phyloP scores from a whole-genome alignment of 164 flowering plant species.

The Magnolia kwangsiensis region DNA sequence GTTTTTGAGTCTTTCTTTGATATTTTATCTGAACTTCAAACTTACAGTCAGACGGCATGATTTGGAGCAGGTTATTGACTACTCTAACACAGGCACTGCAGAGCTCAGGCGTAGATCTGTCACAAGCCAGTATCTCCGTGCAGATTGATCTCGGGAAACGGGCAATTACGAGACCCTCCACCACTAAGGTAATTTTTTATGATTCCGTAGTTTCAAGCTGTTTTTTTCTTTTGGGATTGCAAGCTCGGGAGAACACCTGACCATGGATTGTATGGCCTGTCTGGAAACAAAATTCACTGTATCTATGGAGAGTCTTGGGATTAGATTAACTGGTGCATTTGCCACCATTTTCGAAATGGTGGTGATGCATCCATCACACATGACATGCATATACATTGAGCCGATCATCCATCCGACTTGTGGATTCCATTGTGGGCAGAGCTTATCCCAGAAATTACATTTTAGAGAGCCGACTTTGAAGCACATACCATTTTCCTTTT shows the following conservation, averaged over 20 bases:
- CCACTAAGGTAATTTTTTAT: constrained; percentile 37
- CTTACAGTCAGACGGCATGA: neutral
- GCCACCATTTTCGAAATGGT: neutral
- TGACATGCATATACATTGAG: neutral
- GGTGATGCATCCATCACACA: neutral
- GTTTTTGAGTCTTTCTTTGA: neutral
- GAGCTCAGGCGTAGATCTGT: constrained; percentile 81
- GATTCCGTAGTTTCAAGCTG: neutral
- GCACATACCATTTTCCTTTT: too few relatives aligned
- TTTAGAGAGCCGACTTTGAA: too few relatives aligned
- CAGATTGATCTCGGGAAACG: constrained; percentile 85
- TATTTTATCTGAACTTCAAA: neutral
- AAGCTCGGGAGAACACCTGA: neutral
- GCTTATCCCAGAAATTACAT: too few relatives aligned
- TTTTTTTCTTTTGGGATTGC: neutral
- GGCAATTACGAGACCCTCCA: constrained; percentile 30
- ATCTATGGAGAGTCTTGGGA: neutral
- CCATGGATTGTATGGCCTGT: neutral
- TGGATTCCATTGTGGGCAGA: neutral
- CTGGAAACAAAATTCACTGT: neutral
- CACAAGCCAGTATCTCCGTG: constrained; percentile 85
- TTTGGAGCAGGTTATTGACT: constrained; percentile 62
- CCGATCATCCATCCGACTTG: neutral
- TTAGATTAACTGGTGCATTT: neutral
- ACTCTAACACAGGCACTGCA: constrained; percentile 77